Evolutionary conservation across 495 filamentous ascomycete genomes (phyloP), one percentile per base, ranked within the genome.

Genomic region (Hyaloscypha bicolor): DNA sequence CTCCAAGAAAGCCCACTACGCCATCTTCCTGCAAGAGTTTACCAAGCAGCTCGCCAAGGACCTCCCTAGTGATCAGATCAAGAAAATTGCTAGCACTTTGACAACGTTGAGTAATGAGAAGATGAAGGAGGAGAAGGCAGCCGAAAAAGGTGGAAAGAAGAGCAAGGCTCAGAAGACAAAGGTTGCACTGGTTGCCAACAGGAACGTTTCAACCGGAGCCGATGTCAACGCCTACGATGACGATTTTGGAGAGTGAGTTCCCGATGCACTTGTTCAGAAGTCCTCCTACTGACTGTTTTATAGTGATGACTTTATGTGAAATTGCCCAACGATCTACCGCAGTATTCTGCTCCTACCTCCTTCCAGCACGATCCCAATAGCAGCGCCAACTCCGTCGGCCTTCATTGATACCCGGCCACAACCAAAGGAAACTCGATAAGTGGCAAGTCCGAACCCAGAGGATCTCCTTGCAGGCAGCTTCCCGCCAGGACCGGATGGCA

Each of bases 61-160:
- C 56, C 79, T 98, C 64, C 86, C 90, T 9, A 94, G 91, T 74
- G 88, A 92, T 63, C 93, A 98, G 79, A 93, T 97, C 75, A 96
- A 97, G 87, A 97, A 97, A 84, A 86, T 97, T 65, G 86, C 93
- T 4, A 94, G 89, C 79, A 85, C 86, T 33, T 78, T 98, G 74
- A 94, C 93, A 25, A 89, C 91, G 12, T 82, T 97, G 58, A 84
- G 91, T 72, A 99, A 99, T 74, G 96, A 99, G 86, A 97, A 95
- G 86, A 92, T 97, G 92, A 96, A 92, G 83, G 95, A 97, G 79
- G 96, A 99, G 87, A 96, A 97, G 83, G 86, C 88, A 14, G 88
- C 92, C 4, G 94, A 97, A 70, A 98, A 97, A 84, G 91, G 91
- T 30, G 92, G 88, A 68, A 98, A 97, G 90, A 99, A 98, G 86